Base-by-base conservation (phyloP, 805 yeast genomes). In the Saccharomycopsis sp. region DNA sequence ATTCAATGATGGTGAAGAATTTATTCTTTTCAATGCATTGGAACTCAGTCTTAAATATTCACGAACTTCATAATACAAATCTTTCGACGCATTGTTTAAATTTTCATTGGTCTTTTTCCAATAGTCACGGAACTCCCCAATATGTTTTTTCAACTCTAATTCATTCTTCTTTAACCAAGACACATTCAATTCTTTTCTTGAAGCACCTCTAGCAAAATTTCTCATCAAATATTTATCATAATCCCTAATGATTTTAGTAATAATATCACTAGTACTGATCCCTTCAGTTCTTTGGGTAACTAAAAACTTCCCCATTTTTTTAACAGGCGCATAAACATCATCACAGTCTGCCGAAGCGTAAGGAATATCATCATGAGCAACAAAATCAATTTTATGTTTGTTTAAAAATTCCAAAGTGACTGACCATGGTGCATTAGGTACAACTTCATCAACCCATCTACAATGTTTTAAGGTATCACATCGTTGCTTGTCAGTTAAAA, bases 91-190 rank as follows among this genome's bases (percentile, higher is more conserved):
- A 52, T 75, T 78, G 61, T 82, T 81, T 53, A 79, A 62, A 57
- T 73, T 77, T 47, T 69, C 72, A 56, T 79, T 85, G 56, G 86
- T 81, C 59, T 77, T 81, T 60, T 79, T 79, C 82, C 93, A 85
- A 55, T 86, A 85, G 20, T 84, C 75, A 54, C 96, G 72, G 67
- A 93, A 90, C 51, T 87, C 96, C 51, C 69, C 77, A 50, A 93
- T 82, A 59, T 89, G 96, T 55, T 88, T 86, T 62, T 85, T 88
- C 65, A 93, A 75, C 52, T 93, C 98, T 55, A 93, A 71, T 67
- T 93, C 98, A 63, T 93, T 93, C 65, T 93, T 93, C 67, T 93
- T 93, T 56, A 93, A 72, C 98, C 98, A 93, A 24, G 95, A 84
- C 17, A 93, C 97, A 59, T 93, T 93, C 57, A 93, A 75, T 58